Conservation (phyloP, 2,329 filamentous ascomycete genomes). For the Calonectria crousiana region DNA sequence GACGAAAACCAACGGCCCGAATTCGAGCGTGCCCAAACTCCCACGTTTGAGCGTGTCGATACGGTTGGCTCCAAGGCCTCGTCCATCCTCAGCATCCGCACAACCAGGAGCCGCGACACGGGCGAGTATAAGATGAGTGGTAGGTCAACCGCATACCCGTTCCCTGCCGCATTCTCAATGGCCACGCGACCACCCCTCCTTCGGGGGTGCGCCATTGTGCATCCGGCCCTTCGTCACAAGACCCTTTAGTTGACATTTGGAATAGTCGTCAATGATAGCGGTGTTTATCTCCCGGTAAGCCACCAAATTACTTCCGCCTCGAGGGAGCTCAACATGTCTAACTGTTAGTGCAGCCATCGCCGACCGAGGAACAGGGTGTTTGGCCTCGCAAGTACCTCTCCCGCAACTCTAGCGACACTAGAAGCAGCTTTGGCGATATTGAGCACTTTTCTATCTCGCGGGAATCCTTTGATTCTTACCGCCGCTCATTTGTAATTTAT, state of each 20-base stretch:
- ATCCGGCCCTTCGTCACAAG: constrained; percentile 37
- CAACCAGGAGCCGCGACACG: constrained; percentile 71
- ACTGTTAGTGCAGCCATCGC: constrained; percentile 75
- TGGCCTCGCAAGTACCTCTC: constrained; percentile 73
- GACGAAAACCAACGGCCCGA: constrained; percentile 67
- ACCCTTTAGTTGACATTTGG: constrained; percentile 42
- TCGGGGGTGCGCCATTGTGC: constrained; percentile 31
- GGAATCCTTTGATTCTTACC: constrained; percentile 97
- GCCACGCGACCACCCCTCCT: constrained; percentile 29
- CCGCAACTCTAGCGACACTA: constrained; percentile 66
- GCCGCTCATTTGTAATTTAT: constrained; percentile 89
- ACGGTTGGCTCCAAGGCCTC: constrained; percentile 73
- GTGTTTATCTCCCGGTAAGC: constrained; percentile 90
- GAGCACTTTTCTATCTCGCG: constrained; percentile 96
- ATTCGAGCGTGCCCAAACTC: constrained; percentile 43
- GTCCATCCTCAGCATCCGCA: constrained; percentile 72
- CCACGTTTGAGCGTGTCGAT: constrained; percentile 71
- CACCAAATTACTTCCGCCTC: not conserved
- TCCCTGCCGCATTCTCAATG: not conserved
- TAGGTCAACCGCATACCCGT: constrained; percentile 56
- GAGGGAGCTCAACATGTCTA: constrained; percentile 6
- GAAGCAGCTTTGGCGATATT: constrained; percentile 79
- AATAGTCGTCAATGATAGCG: constrained; percentile 93
- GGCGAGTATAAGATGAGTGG: constrained; percentile 86
- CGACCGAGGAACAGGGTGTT: constrained; percentile 84